Evolutionary conservation across 2,329 filamentous ascomycete species (phyloP), one percentile per base, ranked within the genome.

Genomic region (Cladosporium sp.): DNA sequence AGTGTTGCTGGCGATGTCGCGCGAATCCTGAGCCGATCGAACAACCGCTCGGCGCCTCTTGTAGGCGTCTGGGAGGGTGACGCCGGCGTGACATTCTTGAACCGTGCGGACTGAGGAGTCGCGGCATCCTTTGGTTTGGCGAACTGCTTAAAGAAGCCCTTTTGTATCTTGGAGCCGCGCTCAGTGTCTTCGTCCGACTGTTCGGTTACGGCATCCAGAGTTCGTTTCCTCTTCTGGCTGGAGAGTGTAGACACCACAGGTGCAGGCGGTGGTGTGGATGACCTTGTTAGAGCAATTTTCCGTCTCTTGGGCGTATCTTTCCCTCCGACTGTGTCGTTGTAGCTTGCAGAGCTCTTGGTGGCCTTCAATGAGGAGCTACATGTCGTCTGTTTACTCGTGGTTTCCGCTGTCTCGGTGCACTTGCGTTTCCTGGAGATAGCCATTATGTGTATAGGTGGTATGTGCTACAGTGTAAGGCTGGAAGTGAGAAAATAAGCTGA

Each of bases 41-140:
- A 73, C 4, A 74, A 61, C 32, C 64, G 65, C 2, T 66, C 64
- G 3, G 71, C 65, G 39, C 64, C 65, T 58, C 66, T 70, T 45
- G 69, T 71, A 3, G 72, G 71, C n/a, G 71, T 74, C 40, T 69
- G 66, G 39, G 57, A 59, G 7, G 70, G 67, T 2, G 67, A 68
- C 12, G 65, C 62, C 17, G 67, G 69, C 20, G 65, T 51, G 4
- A 61, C 61, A 55, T 70, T 64, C 53, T 66, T 70, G 59, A 70
- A 58, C 39, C 70, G 68, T 59, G 71, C 70, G n/a, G 62, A 64
- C 17, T 66, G 64, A 42, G 68, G 68, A 51, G 69, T 70, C 15
- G 56, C 50, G 20, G 52, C 52, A 22, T 51, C 61, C 39, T 54
- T 60, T 28, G 36, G 37, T 56, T 37, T 51, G n/a, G 48, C 56